Evolutionary conservation across 1,284 basidiomycete species (phyloP).

Genomic region (Phellopilus nigrolimitatus): DNA sequence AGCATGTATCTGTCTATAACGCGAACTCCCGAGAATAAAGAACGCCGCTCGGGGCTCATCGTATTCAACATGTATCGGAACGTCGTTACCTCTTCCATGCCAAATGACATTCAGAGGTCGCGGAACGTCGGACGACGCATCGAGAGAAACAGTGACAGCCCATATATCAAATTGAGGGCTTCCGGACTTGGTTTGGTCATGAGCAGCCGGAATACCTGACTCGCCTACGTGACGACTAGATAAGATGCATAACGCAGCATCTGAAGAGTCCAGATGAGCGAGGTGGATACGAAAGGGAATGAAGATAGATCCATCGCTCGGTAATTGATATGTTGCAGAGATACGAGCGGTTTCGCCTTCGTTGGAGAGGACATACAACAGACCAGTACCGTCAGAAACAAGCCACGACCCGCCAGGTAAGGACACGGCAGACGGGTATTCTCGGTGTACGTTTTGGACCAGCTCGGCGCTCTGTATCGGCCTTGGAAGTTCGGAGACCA

Average conservation of each 20-base stretch:
- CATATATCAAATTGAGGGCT: conserved; percentile 54
- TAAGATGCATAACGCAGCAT: conserved; percentile 40
- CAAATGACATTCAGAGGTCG: conserved; percentile 52
- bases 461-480: conserved; percentile 37
- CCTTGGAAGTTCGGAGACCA: conserved; percentile 57
- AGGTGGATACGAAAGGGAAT: conserved; percentile 60
- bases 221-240: conserved; percentile 19
- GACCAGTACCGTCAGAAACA: conserved; percentile 70
- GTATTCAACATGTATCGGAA: conserved; percentile 62
- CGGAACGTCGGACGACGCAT: conserved; percentile 29
- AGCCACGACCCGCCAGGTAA: conserved; percentile 48
- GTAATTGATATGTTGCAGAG: conserved; percentile 54
- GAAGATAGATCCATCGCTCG: conserved; percentile 25
- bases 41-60: conserved; percentile 42
- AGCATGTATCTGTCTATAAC: conserved; percentile 40
- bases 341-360: conserved; percentile 26
- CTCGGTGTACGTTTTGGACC: conserved; percentile 40
- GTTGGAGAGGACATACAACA: conserved; percentile 52
- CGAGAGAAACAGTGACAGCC: conserved; percentile 45
- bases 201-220: background rate
- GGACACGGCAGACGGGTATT: conserved; percentile 75
- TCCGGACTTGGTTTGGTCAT: conserved; percentile 12
- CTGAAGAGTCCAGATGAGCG: conserved; percentile 32
- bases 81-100: conserved; percentile 64
- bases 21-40: conserved; percentile 53